Evolutionary conservation across 306 rosid species (phyloP).

Genomic region (Quercus wislizeni): DNA sequence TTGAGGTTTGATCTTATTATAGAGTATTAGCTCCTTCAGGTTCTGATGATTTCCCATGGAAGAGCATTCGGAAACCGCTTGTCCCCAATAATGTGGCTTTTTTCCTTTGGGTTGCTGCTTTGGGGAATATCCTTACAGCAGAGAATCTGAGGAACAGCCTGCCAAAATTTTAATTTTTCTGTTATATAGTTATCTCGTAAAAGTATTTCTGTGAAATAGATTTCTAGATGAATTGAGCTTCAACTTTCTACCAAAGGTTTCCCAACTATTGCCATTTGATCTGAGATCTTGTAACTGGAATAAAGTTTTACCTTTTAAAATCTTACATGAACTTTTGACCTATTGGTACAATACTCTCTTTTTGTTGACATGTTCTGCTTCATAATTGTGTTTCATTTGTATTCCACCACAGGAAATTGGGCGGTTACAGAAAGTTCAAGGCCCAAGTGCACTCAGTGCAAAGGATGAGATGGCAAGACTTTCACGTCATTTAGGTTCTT

Average conservation of each 20-base stretch:
- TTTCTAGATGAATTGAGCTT: neutral
- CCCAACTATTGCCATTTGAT: neutral
- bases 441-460: constrained; percentile 90
- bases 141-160: neutral
- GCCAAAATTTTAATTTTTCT: neutral
- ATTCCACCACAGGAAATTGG: constrained; percentile 76
- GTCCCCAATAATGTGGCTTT: too few relatives aligned
- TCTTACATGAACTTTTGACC: neutral
- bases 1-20: too few relatives aligned
- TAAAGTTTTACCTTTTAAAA: neutral
- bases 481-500: constrained; percentile 92
- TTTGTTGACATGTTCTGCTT: neutral
- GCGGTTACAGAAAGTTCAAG: constrained; percentile 85
- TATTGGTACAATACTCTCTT: neutral
- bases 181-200: neutral
- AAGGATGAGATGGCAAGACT: constrained; percentile 99
- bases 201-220: neutral
- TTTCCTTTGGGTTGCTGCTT: too few relatives aligned
- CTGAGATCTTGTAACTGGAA: neutral
- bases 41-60: too few relatives aligned
- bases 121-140: too few relatives aligned
- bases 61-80: too few relatives aligned
- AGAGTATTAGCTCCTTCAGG: too few relatives aligned
- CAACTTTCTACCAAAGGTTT: neutral
- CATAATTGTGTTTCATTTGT: constrained; percentile 14